Conservation (phyloP, 305 asterid genomes). For the Solanum hybrid region DNA sequence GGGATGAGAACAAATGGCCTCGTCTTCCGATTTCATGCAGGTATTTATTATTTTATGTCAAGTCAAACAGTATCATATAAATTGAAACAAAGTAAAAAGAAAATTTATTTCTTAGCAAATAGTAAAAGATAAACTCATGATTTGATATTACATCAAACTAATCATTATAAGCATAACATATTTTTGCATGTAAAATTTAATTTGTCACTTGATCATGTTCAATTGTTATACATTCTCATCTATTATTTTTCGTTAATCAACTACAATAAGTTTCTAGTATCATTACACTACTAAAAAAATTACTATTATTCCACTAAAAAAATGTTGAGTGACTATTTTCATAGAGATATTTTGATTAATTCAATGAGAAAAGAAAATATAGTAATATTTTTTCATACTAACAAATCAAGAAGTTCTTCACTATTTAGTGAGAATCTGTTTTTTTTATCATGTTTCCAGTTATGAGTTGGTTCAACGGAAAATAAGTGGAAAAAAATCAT, state of each 20-base stretch:
- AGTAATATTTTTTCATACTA: background rate
- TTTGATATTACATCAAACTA: background rate
- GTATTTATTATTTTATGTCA: background rate
- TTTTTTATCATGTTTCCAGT: no score
- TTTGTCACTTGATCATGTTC: background rate
- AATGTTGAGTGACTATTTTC: background rate
- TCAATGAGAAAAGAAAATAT: no score
- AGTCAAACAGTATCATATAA: accelerated
- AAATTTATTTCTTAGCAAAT: background rate
- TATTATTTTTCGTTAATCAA: background rate
- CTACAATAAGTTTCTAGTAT: background rate
- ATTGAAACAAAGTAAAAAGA: background rate
- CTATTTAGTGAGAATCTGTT: background rate
- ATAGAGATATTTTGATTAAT: background rate
- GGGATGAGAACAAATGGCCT: conserved; percentile 77
- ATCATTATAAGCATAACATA: background rate
- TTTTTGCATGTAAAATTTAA: background rate
- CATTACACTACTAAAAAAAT: background rate
- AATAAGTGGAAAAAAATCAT: background rate
- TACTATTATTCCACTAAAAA: background rate
- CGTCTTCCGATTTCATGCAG: conserved; percentile 54
- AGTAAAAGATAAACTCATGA: background rate
- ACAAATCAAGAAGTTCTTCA: background rate
- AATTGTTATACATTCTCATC: background rate
- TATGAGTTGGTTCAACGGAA: accelerated